phyloP scores from a whole-genome alignment of 2,329 filamentous ascomycete species.

The Aspergillus clavatus region DNA sequence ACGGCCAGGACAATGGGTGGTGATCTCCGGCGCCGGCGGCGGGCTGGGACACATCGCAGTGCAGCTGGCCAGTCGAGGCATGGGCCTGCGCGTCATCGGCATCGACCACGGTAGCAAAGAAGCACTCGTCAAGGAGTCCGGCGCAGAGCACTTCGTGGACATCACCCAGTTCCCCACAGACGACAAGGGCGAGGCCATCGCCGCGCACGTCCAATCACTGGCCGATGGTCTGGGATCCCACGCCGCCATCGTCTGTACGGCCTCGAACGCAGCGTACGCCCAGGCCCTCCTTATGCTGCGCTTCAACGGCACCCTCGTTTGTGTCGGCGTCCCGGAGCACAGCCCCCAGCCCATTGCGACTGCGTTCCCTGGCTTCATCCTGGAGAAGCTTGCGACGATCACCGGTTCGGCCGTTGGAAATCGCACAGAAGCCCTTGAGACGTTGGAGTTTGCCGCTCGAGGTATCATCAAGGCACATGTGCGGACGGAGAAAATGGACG shows the following conservation, averaged over 20 bases:
- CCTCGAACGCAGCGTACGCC: slow-evolving; percentile 48
- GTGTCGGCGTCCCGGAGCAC: slow-evolving; percentile 50
- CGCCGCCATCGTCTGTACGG: slow-evolving; percentile 55
- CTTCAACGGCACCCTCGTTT: slow-evolving; percentile 49
- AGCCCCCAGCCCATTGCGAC: slow-evolving; percentile 42
- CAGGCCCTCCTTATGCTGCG: slow-evolving; percentile 47
- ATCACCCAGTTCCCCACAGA: slow-evolving; percentile 48
- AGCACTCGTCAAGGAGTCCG: slow-evolving; percentile 53
- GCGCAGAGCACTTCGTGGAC: slow-evolving; percentile 63
- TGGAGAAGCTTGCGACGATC: slow-evolving; percentile 44
- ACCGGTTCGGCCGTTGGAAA: slow-evolving; percentile 50
- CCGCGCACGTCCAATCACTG: slow-evolving; percentile 52
- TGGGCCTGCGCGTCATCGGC: slow-evolving; percentile 61
- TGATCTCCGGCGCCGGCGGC: slow-evolving; percentile 57
- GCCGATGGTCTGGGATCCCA: slow-evolving; percentile 57
- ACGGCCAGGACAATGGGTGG: slow-evolving; percentile 56
- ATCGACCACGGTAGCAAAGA: slow-evolving; percentile 62
- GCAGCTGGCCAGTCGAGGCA: slow-evolving; percentile 57
- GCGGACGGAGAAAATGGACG: slow-evolving; percentile 45
- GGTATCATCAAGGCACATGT: slow-evolving; percentile 46
- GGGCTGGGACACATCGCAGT: slow-evolving; percentile 61
- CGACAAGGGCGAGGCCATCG: slow-evolving; percentile 47
- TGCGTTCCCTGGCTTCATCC: slow-evolving; percentile 40
- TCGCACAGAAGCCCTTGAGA: slow-evolving; percentile 47
- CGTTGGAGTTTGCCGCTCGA: slow-evolving; percentile 45